Conservation (phyloP, 1,284 basidiomycete genomes). For the Dichomitus squalens region DNA sequence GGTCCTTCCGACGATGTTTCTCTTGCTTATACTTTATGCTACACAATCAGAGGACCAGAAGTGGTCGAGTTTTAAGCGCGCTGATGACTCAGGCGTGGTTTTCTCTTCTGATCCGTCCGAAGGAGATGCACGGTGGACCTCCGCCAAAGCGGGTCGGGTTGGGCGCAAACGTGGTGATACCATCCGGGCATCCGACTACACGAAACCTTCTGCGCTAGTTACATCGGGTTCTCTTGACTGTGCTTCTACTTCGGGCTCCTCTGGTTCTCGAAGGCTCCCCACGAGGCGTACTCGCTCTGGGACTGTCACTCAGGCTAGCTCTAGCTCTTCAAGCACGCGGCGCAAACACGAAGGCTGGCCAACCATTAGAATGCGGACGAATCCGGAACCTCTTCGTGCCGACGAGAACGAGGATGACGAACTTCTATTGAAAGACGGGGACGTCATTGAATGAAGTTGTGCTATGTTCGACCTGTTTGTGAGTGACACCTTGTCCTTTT, state of each 20-base stretch:
- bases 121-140: neutral
- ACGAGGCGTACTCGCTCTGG: constrained; percentile 35
- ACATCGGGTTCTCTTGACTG: constrained; percentile 16
- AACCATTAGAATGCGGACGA: constrained; percentile 31
- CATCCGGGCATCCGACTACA: constrained; percentile 49
- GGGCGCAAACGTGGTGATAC: constrained; percentile 48
- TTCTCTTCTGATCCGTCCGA: constrained; percentile 6
- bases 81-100: constrained; percentile 20
- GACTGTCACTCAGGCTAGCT: constrained; percentile 30
- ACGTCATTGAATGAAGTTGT: constrained; percentile 19
- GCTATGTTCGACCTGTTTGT: neutral
- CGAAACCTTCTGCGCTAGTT: constrained; percentile 16
- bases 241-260: constrained; percentile 3
- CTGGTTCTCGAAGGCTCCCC: neutral
- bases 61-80: constrained; percentile 5
- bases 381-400: constrained; percentile 27
- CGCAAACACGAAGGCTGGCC: constrained; percentile 26
- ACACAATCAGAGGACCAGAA: constrained; percentile 20
- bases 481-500: neutral
- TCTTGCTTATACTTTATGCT: neutral
- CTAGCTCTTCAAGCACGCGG: constrained; percentile 5
- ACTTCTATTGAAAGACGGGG: constrained; percentile 35
- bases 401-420: constrained; percentile 36
- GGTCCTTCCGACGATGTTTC: neutral
- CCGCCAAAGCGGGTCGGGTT: constrained; percentile 18